A percentile compares a stretch with the other conserved stretches of the same genome.
Evolutionary conservation across 2,329 filamentous ascomycete species (phyloP).

Genomic region (Aureobasidium sp.): DNA sequence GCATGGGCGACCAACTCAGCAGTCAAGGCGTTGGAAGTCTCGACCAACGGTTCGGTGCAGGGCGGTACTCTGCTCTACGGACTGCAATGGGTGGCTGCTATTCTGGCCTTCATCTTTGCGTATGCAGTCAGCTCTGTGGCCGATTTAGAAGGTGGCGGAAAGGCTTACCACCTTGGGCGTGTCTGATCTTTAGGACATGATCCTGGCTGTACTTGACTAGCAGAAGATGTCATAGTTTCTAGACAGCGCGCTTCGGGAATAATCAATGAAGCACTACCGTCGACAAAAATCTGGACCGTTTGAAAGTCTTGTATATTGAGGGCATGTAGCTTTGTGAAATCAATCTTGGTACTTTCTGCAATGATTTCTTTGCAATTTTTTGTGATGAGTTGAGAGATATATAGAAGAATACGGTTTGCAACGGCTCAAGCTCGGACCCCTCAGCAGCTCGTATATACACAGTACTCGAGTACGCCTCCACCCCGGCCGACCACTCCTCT

Average conservation of each 20-base stretch:
- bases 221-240: background rate
- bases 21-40: constrained; percentile 13
- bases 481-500: background rate
- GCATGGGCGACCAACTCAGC: constrained; percentile 17
- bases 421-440: background rate
- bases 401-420: background rate
- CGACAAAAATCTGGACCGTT: too few relatives aligned
- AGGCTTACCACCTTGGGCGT: background rate
- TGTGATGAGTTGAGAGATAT: background rate
- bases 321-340: too few relatives aligned
- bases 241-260: background rate
- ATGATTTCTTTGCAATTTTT: background rate
- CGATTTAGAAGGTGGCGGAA: background rate
- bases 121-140: constrained; percentile 12
- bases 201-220: background rate
- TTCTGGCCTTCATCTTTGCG: constrained; percentile 15
- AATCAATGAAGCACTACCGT: too few relatives aligned
- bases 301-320: too few relatives aligned
- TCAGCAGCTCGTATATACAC: background rate
- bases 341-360: background rate
- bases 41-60: background rate
- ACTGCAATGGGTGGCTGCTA: constrained; percentile 18
- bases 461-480: background rate
- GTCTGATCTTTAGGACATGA: background rate
- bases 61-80: constrained; percentile 13